Base-by-base conservation (phyloP, 345 rosid genomes). In the Leavenworthia alabamica region DNA sequence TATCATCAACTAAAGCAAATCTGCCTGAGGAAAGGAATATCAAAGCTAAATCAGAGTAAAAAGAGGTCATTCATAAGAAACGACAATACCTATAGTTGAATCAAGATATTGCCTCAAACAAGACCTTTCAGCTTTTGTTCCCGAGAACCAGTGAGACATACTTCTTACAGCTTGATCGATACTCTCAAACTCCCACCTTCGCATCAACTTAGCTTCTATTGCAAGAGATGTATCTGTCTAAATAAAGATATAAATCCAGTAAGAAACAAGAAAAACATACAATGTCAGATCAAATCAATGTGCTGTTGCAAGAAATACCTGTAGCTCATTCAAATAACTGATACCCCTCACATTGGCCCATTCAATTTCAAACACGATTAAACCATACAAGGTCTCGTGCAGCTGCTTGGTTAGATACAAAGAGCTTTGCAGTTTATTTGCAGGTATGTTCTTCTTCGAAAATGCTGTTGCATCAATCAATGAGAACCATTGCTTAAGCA, bases 181-280 rank as follows among this genome's bases (percentile, higher is more conserved):
- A 72, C 99, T 83, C 57, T 90, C 97, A 70, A 94, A 94, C 70
- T 94, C 99, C 99, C 97, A 94, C 79, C 97, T 83, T 69, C 48
- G 83, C 99, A 90, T 90, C 59, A 81, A 37, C 74, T 86, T 94
- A 54, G 96, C 75, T 75, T 94, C 99, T 17, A 94, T 37, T 36
- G 99, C 99, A 41, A 94, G 74, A 67, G 89, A 86, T 27, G 99
- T 86, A 60, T 88, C 97, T n/a, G 93, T 84, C 99, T 94, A 83
- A 75, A 80, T 33, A 32, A 29, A 17, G 62, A 54, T 66, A 50
- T 26, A 70, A 28, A 74, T 67, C 49, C 49, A 63, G 48, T 65
- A 71, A 62, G 72, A 53, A 28, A 60, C 46, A 71, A 43, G 11
- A 54, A 66, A 28, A 44, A 33, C 3, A 20, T 42, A 60, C 13